phyloP scores from a whole-genome alignment of 768 basidiomycete species.

The Thelephora ganbajun region DNA sequence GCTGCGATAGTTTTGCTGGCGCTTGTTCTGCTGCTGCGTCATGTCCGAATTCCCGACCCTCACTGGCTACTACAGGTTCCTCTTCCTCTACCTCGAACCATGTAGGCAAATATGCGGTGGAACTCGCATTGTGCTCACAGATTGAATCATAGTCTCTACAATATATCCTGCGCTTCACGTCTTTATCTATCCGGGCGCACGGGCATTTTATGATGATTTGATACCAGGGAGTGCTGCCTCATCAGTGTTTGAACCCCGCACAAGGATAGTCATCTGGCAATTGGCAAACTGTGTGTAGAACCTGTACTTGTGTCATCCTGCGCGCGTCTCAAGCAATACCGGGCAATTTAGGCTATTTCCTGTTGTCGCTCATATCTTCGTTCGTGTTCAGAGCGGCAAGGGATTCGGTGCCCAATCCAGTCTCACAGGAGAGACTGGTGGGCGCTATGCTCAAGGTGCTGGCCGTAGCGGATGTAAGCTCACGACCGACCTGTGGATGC shows the following conservation, averaged over 20 bases:
- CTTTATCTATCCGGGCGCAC: conserved; percentile 30
- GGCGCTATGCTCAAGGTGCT: conserved; percentile 49
- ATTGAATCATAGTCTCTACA: conserved; percentile 27
- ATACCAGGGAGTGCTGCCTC: conserved; percentile 31
- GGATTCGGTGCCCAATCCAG: conserved; percentile 43
- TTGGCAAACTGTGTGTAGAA: conserved; percentile 43
- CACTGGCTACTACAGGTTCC: conserved; percentile 43
- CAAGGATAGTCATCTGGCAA: conserved; percentile 53
- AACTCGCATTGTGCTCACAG: neutral
- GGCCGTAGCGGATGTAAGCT: conserved; percentile 56
- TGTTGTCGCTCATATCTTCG: conserved; percentile 50
- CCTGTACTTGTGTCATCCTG: neutral
- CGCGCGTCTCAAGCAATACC: neutral
- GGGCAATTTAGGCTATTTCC: conserved; percentile 35
- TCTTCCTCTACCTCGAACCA: conserved; percentile 58
- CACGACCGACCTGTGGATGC: conserved; percentile 1
- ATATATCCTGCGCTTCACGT: conserved; percentile 31
- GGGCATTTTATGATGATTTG: conserved; percentile 56
- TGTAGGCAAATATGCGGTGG: conserved; percentile 17
- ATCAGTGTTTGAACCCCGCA: conserved; percentile 26
- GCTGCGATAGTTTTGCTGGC: neutral
- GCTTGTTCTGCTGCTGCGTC: too few relatives aligned
- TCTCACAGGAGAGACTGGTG: conserved; percentile 54
- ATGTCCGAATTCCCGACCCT: conserved; percentile 34
- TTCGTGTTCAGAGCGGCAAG: conserved; percentile 54